Evolutionary conservation across 2,329 filamentous ascomycete species (phyloP), one percentile per base, ranked within the genome.

Genomic region (Claviceps capensis): DNA sequence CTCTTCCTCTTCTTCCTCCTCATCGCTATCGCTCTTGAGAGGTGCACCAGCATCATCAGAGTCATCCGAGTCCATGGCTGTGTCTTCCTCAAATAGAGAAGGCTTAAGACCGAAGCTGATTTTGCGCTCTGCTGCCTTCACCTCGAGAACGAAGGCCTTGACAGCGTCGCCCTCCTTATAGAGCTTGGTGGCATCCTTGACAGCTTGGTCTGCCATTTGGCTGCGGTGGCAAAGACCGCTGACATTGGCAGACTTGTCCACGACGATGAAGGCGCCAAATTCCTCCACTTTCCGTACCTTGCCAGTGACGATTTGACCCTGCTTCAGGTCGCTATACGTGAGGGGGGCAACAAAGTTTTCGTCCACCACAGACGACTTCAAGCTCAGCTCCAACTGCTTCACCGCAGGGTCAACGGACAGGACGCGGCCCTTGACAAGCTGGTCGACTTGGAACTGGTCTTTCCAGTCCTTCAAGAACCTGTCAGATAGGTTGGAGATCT

Each of bases 381-480:
- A 72, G 61, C 82, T 94, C 73, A 98, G 76, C 64, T 94, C 88
- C 30, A 95, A 71, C 60, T 89, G 87, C 53, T 82, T 81, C 26
- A 81, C 73, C 40, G 76, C 74, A 5, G 74, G 61, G 59, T 96
- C 86, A 26, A 90, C 78, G 2, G 81, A 73, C 47, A 86, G 79
- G 54, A 98, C 76, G 57, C 91, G 88, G 49, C 89, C 93, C 67
- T 85, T 88, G 51, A 98, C 88, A 5, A 98, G 76, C 67, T 97
- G 89, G 61, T 95, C 88, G 47, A 91, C 72, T 61, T 93, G 83
- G 69, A 91, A 96, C 45, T 83, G 75, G 38, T 86, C 81, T 70
- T 95, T 94, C 93, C 93, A 98, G 55, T 97, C 88, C 68, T 97
- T 97, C 61, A 98, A 71, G 65, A 83, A 98, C 7, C 81, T 78